Conservation (phyloP, 2,329 filamentous ascomycete species). For the Ophiostoma sp. region DNA sequence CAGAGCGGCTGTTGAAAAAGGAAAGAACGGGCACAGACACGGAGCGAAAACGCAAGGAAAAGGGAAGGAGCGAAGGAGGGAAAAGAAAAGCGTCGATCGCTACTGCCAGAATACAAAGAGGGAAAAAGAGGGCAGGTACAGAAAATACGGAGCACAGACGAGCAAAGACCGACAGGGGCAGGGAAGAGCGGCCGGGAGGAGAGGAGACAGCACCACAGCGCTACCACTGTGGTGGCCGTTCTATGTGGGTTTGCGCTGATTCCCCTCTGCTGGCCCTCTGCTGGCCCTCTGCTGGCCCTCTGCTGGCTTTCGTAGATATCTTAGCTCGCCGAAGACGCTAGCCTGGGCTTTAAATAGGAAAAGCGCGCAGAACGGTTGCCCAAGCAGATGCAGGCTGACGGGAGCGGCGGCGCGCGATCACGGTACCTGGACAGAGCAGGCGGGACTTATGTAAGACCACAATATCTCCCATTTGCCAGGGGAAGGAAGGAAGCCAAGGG, state of each 20-base stretch:
- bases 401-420: neutral
- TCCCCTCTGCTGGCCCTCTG: neutral
- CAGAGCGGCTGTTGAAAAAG: neutral
- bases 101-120: neutral
- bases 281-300: neutral
- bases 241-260: neutral
- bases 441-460: no score
- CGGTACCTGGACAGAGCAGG: neutral
- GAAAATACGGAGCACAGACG: constrained; percentile 13
- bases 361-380: no score
- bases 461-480: no score
- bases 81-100: constrained; percentile 12
- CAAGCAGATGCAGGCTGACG: neutral
- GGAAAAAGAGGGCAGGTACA: constrained; percentile 16
- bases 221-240: constrained; percentile 5
- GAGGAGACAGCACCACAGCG: neutral
- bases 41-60: neutral
- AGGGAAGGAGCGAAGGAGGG: constrained; percentile 8
- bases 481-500: neutral
- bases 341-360: neutral
- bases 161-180: constrained; percentile 12
- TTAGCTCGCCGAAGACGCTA: neutral
- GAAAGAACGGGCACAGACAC: constrained; percentile 13
- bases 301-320: neutral
- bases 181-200: neutral